Percentiles rank a stretch among this genome's conserved stretches.
phyloP scores from a whole-genome alignment of 805 yeast genomes.

The Schwanniomyces pseudopolymorphus region DNA sequence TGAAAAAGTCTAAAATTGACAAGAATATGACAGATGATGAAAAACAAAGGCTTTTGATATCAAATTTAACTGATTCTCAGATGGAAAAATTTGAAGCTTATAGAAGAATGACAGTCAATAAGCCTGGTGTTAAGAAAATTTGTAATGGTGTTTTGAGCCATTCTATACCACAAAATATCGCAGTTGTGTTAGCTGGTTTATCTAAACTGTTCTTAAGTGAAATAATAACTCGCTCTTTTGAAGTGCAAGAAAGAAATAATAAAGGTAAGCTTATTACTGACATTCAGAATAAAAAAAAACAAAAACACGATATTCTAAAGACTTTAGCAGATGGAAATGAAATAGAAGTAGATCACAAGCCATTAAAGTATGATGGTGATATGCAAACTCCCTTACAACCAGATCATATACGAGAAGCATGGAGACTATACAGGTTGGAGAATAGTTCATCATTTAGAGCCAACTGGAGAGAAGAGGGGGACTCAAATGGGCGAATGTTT shows the following conservation, averaged over 20 bases:
- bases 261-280: constrained; percentile 39
- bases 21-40: constrained; percentile 48
- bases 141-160: constrained; percentile 80
- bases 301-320: constrained; percentile 30
- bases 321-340: constrained; percentile 40
- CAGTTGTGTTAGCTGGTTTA: constrained; percentile 80
- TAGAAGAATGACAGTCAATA: constrained; percentile 63
- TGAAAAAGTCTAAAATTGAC: constrained; percentile 31
- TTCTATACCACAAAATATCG: constrained; percentile 73
- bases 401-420: constrained; percentile 84
- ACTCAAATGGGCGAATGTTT: constrained; percentile 68
- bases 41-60: constrained; percentile 59
- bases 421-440: constrained; percentile 73
- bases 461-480: constrained; percentile 70
- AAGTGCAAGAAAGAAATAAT: constrained; percentile 59
- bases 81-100: constrained; percentile 85
- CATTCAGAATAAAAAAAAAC: constrained; percentile 40
- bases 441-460: constrained; percentile 48
- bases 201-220: constrained; percentile 91
- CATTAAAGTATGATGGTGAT: constrained; percentile 37
- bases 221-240: constrained; percentile 76
- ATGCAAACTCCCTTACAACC: constrained; percentile 67
- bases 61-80: constrained; percentile 77
- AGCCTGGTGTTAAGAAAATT: constrained; percentile 74
- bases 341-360: constrained; percentile 25